Evolutionary conservation across 768 basidiomycete species (phyloP).

Genomic region (Russula virescens): DNA sequence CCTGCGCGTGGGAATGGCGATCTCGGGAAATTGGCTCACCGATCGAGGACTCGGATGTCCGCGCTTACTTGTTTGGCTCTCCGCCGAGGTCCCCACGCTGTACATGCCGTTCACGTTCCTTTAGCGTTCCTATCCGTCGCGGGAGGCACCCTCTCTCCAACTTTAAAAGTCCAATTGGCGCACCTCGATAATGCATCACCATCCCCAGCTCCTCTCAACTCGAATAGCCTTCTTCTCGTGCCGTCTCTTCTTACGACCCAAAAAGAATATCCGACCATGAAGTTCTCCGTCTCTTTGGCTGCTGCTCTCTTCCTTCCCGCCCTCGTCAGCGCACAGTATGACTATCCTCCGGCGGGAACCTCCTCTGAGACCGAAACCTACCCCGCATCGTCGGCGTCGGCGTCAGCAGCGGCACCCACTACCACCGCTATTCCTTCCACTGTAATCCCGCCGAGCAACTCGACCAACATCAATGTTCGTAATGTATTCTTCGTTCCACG

Average conservation of each 20-base stretch:
- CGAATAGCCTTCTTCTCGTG: no score
- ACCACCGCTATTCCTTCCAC: constrained; percentile 30
- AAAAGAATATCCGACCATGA: no score
- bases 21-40: no score
- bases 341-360: constrained; percentile 20
- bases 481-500: background rate
- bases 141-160: no score
- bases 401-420: background rate
- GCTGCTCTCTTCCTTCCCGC: constrained; percentile 29
- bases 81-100: no score
- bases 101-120: no score
- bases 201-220: background rate
- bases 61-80: no score
- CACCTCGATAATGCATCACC: no score
- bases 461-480: constrained; percentile 23
- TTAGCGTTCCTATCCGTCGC: no score
- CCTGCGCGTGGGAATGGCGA: background rate
- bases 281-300: constrained; percentile 31
- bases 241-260: no score
- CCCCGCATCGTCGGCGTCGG: background rate
- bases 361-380: background rate
- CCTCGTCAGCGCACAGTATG: constrained; percentile 39
- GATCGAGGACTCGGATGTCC: no score
- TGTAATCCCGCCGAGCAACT: constrained; percentile 23
- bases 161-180: no score